Evolutionary conservation across 495 filamentous ascomycete genomes (phyloP).

Genomic region (Hyaloscypha finlandica): DNA sequence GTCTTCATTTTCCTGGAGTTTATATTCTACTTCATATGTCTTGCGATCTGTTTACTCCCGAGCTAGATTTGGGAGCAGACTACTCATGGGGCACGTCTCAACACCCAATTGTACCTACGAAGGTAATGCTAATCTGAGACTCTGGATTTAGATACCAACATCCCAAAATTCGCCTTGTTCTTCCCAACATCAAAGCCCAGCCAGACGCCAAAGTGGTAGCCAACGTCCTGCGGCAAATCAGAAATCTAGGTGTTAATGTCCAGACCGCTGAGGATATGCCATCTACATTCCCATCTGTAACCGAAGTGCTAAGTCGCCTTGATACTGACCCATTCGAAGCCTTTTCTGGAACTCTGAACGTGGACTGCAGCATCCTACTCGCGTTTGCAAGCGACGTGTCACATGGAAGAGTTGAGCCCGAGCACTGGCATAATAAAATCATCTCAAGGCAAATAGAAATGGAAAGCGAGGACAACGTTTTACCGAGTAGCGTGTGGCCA

Average conservation of each 20-base stretch:
- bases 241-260: conserved; percentile 56
- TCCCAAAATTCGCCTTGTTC: conserved; percentile 60
- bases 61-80: too few relatives aligned
- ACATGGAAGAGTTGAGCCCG: conserved; percentile 50
- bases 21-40: too few relatives aligned
- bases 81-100: too few relatives aligned
- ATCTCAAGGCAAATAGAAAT: conserved; percentile 66
- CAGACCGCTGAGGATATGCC: conserved; percentile 35
- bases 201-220: conserved; percentile 53
- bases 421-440: conserved; percentile 52
- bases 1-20: too few relatives aligned
- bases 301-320: conserved; percentile 45
- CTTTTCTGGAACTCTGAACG: conserved; percentile 63
- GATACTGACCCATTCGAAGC: conserved; percentile 53
- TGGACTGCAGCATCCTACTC: conserved; percentile 75
- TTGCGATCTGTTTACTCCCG: too few relatives aligned
- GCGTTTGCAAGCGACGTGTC: conserved; percentile 73
- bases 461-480: conserved; percentile 60
- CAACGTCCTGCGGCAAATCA: conserved; percentile 56
- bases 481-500: conserved; percentile 65
- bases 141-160: conserved; percentile 43
- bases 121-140: too few relatives aligned
- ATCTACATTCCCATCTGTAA: conserved; percentile 27
- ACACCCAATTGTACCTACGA: too few relatives aligned
- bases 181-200: conserved; percentile 42